Evolutionary conservation across 208 protist species (phyloP), one percentile per base, ranked within the genome.

Genomic region (Wallacemonas sp.): DNA sequence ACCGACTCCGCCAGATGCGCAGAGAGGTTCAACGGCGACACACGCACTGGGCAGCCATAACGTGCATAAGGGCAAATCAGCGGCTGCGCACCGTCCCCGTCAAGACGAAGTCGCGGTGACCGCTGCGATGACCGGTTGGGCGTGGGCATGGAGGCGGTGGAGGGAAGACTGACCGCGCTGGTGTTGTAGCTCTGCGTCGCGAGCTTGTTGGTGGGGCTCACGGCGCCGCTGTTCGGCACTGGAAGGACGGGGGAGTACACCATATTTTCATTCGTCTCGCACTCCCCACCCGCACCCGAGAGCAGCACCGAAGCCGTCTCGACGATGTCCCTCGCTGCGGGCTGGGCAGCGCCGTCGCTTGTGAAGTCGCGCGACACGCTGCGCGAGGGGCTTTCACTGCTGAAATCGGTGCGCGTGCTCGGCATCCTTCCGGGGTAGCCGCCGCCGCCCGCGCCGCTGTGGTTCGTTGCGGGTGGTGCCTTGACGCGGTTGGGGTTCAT

Each of bases 61-160:
- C 78, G 66, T 10, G 79, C 68, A 68, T 93, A 93, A 0, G 87
- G 87, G 71, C 87, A 93, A 1, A 77, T 44, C 19, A 72, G 57
- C 36, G 33, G 27, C 17, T 22, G 27, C 37, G 42, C 27, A 24
- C 26, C 34, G 17, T 24, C 42, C 17, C 50, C 33, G 41, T 41
- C 54, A 15, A 58, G 45, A 22, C 36, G 17, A 27, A 54, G 41
- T 15, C 34, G 33, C 6, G 32, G 39, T 17, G 46, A 45, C n/a
- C 39, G n/a, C 32, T 44, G 38, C 44, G 22, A 24, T 44, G 53
- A 38, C 36, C 27, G 61, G n/a, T 0, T 17, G 29, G 53, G 57
- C 27, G 19, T 38, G 17, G 32, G 42, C 22, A 33, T 21, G 13
- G 55, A 46, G 15, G 38, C n/a, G 38, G 22, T 13, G n/a, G 33